These are phyloP conservation scores for Phaseolus lunatus DNA, from an alignment of 306 rosid species.

Conservation along the genomic window DNA sequence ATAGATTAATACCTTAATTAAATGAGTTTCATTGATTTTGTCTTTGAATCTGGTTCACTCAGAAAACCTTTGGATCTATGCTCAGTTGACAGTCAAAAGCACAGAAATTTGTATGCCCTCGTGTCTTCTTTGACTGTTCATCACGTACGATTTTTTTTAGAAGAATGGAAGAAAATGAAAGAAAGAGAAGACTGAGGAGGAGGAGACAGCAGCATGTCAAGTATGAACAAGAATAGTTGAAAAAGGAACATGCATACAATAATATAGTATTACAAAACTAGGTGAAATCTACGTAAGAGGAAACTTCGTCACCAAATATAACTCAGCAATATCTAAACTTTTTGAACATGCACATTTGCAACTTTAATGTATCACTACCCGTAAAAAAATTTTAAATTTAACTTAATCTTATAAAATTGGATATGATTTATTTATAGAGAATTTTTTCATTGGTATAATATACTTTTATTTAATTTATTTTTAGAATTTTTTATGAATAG, in stretches of 20 bases:
- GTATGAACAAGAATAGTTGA: background rate
- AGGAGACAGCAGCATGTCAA: background rate
- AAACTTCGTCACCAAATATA: background rate
- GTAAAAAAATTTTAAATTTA: no score
- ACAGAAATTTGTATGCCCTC: background rate
- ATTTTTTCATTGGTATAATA: no score
- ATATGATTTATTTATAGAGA: no score
- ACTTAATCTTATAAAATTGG: no score
- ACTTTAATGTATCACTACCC: no score
- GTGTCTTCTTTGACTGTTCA: background rate
- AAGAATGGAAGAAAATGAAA: background rate
- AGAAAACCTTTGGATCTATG: no score
- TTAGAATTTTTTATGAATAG: no score
- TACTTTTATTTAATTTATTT: no score
- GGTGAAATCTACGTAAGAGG: slow-evolving; percentile 11
- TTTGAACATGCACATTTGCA: background rate
- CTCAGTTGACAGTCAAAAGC: slow-evolving; percentile 14
- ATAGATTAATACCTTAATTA: no score
- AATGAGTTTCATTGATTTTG: no score
- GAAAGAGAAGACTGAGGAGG: background rate
- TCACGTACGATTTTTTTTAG: background rate
- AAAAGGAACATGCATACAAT: background rate
- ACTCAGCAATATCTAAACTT: background rate
- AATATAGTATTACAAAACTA: background rate
- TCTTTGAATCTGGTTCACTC: no score